Evolutionary conservation across 208 protist genomes (phyloP).

Genomic region (Crithidia mellificae): DNA sequence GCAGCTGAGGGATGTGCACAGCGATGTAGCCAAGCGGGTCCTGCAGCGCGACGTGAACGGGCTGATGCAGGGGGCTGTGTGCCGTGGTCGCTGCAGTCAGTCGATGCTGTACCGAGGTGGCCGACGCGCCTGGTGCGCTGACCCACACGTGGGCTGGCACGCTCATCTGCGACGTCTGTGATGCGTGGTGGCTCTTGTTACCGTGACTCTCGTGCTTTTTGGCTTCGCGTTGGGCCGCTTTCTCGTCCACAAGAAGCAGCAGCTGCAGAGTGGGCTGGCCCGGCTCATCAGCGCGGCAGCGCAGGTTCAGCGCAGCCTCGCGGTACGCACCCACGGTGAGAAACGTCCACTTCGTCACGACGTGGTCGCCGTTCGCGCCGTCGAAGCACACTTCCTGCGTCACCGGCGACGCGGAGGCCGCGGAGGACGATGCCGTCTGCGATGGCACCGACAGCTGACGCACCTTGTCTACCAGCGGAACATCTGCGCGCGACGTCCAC

Average conservation of each 20-base stretch:
- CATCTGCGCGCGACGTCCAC: constrained; percentile 26
- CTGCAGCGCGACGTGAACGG: constrained; percentile 14
- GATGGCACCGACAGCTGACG: not conserved
- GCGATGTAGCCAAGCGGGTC: constrained; percentile 28
- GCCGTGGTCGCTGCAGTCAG: constrained; percentile 11
- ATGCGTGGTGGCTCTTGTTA: not conserved
- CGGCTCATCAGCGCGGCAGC: constrained; percentile 20
- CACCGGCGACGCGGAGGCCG: not conserved
- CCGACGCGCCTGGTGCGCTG: constrained; percentile 6
- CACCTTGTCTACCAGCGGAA: not conserved
- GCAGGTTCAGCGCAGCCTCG: constrained; percentile 53
- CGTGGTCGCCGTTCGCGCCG: constrained; percentile 31
- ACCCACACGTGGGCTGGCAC: constrained; percentile 22
- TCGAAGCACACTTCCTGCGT: constrained; percentile 26
- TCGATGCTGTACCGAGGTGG: constrained; percentile 9
- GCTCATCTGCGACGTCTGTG: not conserved
- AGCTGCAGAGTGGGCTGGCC: constrained; percentile 32
- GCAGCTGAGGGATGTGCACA: constrained; percentile 14
- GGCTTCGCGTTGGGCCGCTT: not conserved
- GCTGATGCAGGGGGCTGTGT: constrained; percentile 19
- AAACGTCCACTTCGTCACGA: constrained; percentile 35
- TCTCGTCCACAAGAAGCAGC: constrained; percentile 23
- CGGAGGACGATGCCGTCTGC: not conserved
- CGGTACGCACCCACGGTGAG: constrained; percentile 50
- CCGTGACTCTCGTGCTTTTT: too few species aligned